Conservation (phyloP, 139 green algal species). For the Picochlorum sp. region DNA sequence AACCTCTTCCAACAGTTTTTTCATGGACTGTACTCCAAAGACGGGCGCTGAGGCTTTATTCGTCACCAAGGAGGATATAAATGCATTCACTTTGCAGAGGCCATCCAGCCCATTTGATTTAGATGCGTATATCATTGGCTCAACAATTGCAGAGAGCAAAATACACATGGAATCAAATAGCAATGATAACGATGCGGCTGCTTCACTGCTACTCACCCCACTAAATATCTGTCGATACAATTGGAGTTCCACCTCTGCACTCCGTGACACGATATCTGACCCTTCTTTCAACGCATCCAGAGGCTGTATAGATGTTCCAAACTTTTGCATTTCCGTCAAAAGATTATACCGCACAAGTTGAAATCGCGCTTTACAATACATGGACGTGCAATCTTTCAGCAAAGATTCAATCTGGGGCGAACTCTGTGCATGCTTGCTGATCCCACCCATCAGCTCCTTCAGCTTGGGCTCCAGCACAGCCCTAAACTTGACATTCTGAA, state of each 20-base stretch:
- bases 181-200: conserved; percentile 30
- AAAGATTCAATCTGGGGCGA: conserved; percentile 72
- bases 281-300: conserved; percentile 51
- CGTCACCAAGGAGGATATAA: conserved; percentile 1
- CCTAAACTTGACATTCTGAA: conserved; percentile 91
- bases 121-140: conserved; percentile 63
- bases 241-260: conserved; percentile 9
- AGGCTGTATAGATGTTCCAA: conserved; percentile 38
- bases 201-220: not conserved
- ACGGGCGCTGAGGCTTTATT: conserved; percentile 31
- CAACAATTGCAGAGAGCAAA: conserved; percentile 82
- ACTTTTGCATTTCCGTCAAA: conserved; percentile 35
- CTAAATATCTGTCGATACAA: conserved; percentile 9
- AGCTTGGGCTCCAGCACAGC: conserved; percentile 74
- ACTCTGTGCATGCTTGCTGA: conserved; percentile 40
- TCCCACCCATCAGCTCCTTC: conserved; percentile 70
- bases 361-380: conserved; percentile 66
- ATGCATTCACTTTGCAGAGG: conserved; percentile 48
- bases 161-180: conserved; percentile 80
- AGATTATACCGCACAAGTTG: conserved; percentile 55
- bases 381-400: conserved; percentile 72
- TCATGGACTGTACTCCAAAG: conserved; percentile 65
- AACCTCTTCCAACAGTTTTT: conserved; percentile 74
- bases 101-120: conserved; percentile 52
- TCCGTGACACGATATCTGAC: conserved; percentile 79